These are phyloP conservation scores for Lachancea dasiensis DNA, from an alignment of 805 yeast species.

Conservation along the genomic window DNA sequence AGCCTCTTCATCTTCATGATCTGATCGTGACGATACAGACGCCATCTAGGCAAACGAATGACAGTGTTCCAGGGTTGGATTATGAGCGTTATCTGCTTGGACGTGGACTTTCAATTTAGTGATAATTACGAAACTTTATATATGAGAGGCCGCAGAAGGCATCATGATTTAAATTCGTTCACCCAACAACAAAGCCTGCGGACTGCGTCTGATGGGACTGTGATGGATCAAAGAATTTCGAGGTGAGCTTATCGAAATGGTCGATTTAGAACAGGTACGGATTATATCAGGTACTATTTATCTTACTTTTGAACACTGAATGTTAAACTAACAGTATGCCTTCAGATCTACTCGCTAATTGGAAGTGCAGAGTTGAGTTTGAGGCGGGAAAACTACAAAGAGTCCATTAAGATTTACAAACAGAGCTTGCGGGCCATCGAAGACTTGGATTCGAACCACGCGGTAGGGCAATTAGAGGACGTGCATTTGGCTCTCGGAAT, in stretches of 20 bases:
- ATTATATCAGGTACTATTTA: no score
- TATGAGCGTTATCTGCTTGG: no score
- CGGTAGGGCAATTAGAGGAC: conserved; percentile 25
- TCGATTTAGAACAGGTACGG: conserved; percentile 7
- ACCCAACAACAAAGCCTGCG: neutral
- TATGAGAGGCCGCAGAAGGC: no score
- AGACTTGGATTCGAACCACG: conserved; percentile 7
- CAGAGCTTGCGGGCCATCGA: conserved; percentile 11
- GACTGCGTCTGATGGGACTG: no score
- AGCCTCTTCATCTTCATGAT: neutral
- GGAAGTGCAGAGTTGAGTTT: conserved; percentile 48
- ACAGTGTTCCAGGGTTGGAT: no score
- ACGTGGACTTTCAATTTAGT: no score
- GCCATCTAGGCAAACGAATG: neutral
- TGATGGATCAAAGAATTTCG: neutral
- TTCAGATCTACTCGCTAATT: conserved; percentile 44
- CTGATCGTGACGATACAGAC: neutral
- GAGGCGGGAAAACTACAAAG: conserved; percentile 36
- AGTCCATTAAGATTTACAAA: conserved; percentile 37
- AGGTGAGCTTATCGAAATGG: neutral
- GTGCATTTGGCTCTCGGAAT: conserved; percentile 29
- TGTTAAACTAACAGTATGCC: no score
- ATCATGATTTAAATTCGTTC: no score
- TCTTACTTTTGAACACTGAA: no score
- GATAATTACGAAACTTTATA: no score